These are phyloP conservation scores for Camillea tinctor DNA, from an alignment of 2,329 filamentous ascomycete genomes.

Conservation along the genomic window DNA sequence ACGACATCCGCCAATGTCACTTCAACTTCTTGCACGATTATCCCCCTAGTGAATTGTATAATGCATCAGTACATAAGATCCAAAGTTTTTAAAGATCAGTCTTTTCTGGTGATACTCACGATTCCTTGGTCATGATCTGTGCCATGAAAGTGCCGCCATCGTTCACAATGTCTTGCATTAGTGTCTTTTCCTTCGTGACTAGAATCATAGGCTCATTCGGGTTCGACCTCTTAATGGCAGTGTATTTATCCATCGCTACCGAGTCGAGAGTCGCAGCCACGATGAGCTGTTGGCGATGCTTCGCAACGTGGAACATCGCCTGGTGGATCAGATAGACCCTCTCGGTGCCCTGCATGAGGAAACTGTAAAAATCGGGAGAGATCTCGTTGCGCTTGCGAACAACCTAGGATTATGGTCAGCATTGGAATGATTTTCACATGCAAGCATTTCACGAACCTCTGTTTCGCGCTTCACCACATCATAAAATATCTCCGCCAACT, in stretches of 20 bases:
- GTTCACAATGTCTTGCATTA: constrained; percentile 24
- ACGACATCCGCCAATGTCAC: constrained; percentile 25
- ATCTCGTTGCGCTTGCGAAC: constrained; percentile 37
- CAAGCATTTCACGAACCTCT: constrained; percentile 8
- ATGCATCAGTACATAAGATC: not conserved
- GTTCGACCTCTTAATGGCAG: constrained; percentile 23
- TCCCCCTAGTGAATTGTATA: constrained; percentile 10
- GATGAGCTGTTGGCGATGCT: constrained; percentile 40
- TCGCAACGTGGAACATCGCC: constrained; percentile 40
- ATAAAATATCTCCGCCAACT: constrained; percentile 35
- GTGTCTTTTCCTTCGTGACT: constrained; percentile 24
- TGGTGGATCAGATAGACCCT: constrained; percentile 35
- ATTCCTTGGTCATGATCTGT: constrained; percentile 30
- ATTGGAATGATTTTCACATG: not conserved
- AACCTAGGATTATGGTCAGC: constrained; percentile 14
- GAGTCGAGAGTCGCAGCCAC: constrained; percentile 29
- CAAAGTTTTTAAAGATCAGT: not conserved
- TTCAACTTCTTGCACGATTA: constrained; percentile 24
- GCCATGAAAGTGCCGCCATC: constrained; percentile 24
- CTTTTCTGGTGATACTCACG: constrained; percentile 20
- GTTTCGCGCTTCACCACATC: constrained; percentile 31
- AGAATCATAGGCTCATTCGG: constrained; percentile 29
- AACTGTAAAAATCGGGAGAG: constrained; percentile 35
- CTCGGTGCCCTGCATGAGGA: constrained; percentile 37
- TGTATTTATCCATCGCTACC: constrained; percentile 20